phyloP scores from a whole-genome alignment of 2,329 filamentous ascomycete species.

The Cladophialophora bantiana region DNA sequence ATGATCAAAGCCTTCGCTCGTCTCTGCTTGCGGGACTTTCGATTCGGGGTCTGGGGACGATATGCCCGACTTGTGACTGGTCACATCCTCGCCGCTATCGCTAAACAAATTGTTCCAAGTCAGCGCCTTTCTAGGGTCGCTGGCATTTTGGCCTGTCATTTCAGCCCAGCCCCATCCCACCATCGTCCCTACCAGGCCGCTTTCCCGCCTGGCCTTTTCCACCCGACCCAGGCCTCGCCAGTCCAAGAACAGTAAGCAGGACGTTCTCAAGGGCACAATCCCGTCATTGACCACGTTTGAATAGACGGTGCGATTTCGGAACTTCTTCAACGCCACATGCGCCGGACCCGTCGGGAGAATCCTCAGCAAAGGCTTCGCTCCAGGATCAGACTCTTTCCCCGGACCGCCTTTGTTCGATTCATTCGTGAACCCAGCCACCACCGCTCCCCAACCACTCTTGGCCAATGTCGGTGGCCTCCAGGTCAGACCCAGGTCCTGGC shows the following conservation, averaged over 20 bases:
- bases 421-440: slow-evolving; percentile 70
- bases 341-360: slow-evolving; percentile 85
- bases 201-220: slow-evolving; percentile 91
- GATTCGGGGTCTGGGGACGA: slow-evolving; percentile 36
- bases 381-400: slow-evolving; percentile 75
- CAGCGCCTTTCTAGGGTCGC: slow-evolving; percentile 57
- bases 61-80: slow-evolving; percentile 29
- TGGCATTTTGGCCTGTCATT: slow-evolving; percentile 72
- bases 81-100: slow-evolving; percentile 39
- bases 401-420: slow-evolving; percentile 56
- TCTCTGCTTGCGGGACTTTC: slow-evolving; percentile 38
- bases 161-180: slow-evolving; percentile 96
- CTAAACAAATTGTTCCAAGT: slow-evolving; percentile 42
- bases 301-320: slow-evolving; percentile 80
- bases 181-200: slow-evolving; percentile 88
- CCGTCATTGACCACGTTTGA: slow-evolving; percentile 87
- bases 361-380: slow-evolving; percentile 76
- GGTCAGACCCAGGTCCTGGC: slow-evolving; percentile 91
- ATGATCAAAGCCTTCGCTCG: slow-evolving; percentile 38
- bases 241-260: slow-evolving; percentile 93
- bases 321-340: slow-evolving; percentile 76
- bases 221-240: slow-evolving; percentile 94
- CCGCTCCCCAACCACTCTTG: slow-evolving; percentile 76
- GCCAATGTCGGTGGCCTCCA: slow-evolving; percentile 79
- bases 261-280: slow-evolving; percentile 92